Conservation (phyloP, 2,329 filamentous ascomycete species). For the Neofusicoccum laricinum region DNA sequence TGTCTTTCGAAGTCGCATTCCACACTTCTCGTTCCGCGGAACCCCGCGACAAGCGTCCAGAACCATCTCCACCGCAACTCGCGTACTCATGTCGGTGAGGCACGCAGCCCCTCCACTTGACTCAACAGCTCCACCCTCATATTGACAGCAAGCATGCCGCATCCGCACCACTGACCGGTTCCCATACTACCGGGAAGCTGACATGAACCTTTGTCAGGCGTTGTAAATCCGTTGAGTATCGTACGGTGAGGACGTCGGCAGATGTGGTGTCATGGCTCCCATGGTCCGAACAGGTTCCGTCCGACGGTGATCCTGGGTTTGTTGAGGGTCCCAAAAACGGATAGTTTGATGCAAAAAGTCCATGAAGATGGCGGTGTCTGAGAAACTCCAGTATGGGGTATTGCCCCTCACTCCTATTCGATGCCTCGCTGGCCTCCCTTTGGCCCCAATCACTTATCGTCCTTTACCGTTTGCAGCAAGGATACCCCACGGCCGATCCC, state of each 20-base stretch:
- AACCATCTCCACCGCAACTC: neutral
- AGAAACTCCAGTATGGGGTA: neutral
- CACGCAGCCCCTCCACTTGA: neutral
- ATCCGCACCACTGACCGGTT: neutral
- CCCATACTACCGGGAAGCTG: neutral
- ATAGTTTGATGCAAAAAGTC: neutral
- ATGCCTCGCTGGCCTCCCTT: neutral
- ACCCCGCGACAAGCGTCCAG: neutral
- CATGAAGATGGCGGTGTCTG: constrained; percentile 4
- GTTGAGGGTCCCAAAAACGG: neutral
- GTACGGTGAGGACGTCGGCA: neutral
- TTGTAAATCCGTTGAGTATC: neutral
- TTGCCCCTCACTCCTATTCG: constrained; percentile 10
- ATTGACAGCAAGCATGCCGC: neutral
- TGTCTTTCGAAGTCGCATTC: neutral
- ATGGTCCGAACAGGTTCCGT: neutral
- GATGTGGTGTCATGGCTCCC: neutral
- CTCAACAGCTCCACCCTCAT: neutral
- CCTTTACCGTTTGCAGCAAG: constrained; percentile 2
- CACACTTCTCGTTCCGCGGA: neutral
- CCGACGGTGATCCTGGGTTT: neutral
- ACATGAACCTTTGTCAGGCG: neutral
- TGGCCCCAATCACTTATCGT: neutral
- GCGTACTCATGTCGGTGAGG: neutral
- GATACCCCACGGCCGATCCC: constrained; percentile 4